Evolutionary conservation across 345 rosid species (phyloP), one percentile per base, ranked within the genome.

Genomic region (Pseudoturritis turrita): DNA sequence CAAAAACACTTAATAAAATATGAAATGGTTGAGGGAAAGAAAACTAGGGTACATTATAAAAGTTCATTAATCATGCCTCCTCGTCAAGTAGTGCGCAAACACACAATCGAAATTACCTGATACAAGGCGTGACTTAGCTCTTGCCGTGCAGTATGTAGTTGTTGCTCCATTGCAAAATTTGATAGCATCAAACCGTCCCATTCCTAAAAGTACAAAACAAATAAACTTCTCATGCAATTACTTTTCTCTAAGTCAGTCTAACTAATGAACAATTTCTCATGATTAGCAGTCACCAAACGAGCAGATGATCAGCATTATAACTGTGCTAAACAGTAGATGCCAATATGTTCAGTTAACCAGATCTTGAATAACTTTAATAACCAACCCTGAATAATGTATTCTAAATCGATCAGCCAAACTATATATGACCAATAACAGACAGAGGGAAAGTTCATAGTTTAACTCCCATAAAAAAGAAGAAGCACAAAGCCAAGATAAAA

Each of bases 121-220:
- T 94, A 91, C 28, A 94, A 76, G 19, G 96, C 97, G 84, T 94
- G 97, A 75, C 97, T 95, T 67, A 95, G 83, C 84, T 95, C 99
- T 81, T 91, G 96, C 80, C 99, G 87, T 17, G 99, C 98, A 21
- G 91, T 84, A 73, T 91, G 99, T 55, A 95, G 78, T 78, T 95
- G 97, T 79, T 91, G 97, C 82, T 95, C 99, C 88, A 91, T 75
- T 5, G 99, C 88, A 83, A 86, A 95, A 80, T 95, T 91, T 28
- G 99, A 88, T 56, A 94, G 82, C 98, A 89, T 91, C 74, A 94
- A 81, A 66, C 91, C 87, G 74, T 94, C 98, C 98, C 98, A 94
- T 81, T 94, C 98, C 98, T 94, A 79, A 6, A 78, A 76, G 53
- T 22, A 36, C 19, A 37, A 55, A 78, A 63, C 57, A 4, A 37